A percentile compares a stretch with the other conserved stretches of the same genome.
Conservation (phyloP, 2,329 filamentous ascomycete species). For the Nigrospora oryzae region DNA sequence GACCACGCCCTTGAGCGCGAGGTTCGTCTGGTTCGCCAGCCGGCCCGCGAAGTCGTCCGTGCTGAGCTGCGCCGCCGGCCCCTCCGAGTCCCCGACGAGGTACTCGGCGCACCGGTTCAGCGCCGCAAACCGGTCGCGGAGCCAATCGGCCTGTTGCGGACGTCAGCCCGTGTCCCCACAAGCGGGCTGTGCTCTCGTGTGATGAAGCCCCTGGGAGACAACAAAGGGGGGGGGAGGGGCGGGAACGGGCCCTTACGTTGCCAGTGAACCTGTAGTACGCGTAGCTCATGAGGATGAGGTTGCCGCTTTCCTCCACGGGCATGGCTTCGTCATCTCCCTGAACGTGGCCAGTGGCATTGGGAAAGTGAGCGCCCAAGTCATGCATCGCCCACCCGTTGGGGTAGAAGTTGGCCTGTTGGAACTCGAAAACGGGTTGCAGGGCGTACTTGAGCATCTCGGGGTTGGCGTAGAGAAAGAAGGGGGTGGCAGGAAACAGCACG, state of each 20-base stretch:
- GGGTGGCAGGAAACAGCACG: conserved; percentile 75
- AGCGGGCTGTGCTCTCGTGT: too few species aligned
- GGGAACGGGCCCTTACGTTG: conserved; percentile 1
- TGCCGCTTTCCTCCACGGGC: conserved; percentile 65
- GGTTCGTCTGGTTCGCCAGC: conserved; percentile 63
- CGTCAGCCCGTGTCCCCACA: too few species aligned
- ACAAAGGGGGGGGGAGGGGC: too few species aligned
- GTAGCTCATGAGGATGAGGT: conserved; percentile 65
- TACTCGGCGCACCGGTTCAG: conserved; percentile 66
- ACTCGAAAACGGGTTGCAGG: conserved; percentile 68
- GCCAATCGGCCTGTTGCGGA: conserved; percentile 14
- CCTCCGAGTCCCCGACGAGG: conserved; percentile 58
- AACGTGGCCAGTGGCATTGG: conserved; percentile 62
- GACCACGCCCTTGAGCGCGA: conserved; percentile 71
- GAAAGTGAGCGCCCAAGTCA: conserved; percentile 62
- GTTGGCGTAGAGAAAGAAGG: conserved; percentile 79
- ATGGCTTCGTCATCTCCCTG: conserved; percentile 63
- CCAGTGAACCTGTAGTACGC: conserved; percentile 20
- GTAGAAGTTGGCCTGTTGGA: conserved; percentile 72
- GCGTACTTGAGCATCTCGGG: conserved; percentile 69
- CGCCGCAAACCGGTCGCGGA: conserved; percentile 46
- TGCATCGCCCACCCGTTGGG: conserved; percentile 73
- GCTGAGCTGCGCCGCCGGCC: conserved; percentile 61
- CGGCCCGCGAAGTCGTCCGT: conserved; percentile 70
- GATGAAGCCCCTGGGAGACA: too few species aligned